Percentiles rank a stretch among this genome's conserved stretches.
These are phyloP conservation scores for Musa balbisiana DNA, from an alignment of 202 grass and related monocot genomes.

Conservation along the genomic window DNA sequence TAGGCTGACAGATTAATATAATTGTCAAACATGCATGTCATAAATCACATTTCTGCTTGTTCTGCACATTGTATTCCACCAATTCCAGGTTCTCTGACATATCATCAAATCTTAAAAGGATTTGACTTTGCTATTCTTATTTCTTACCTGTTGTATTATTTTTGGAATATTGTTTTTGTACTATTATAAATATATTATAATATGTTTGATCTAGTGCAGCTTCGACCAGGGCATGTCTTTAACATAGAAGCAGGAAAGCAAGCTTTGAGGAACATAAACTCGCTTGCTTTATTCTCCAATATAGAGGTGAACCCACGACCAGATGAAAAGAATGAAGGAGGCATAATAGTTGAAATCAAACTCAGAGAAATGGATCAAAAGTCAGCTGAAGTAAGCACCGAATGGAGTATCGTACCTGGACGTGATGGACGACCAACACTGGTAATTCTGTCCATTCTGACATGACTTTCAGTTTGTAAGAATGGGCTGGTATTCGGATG, in stretches of 20 bases:
- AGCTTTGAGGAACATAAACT: constrained; percentile 95
- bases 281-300: constrained; percentile 89
- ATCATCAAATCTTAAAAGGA: too few relatives aligned
- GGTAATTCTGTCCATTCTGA: constrained; percentile 34
- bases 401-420: constrained; percentile 96
- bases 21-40: too few relatives aligned
- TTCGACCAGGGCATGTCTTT: constrained; percentile 80
- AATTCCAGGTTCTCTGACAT: too few relatives aligned
- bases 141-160: too few relatives aligned
- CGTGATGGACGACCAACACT: constrained; percentile 84
- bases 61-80: too few relatives aligned
- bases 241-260: constrained; percentile 97
- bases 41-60: too few relatives aligned
- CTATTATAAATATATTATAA: too few relatives aligned
- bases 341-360: constrained; percentile 97
- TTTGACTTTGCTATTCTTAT: too few relatives aligned
- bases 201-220: constrained; percentile 6
- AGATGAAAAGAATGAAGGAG: constrained; percentile 83
- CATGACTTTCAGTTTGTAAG: not conserved
- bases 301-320: constrained; percentile 91
- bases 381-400: constrained; percentile 96
- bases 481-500: not conserved
- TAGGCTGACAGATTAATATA: too few relatives aligned
- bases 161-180: too few relatives aligned
- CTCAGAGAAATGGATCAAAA: constrained; percentile 93